Evolutionary conservation across 2,329 filamentous ascomycete species (phyloP), one percentile per base, ranked within the genome.

Genomic region (Teratosphaeriaceae sp.): DNA sequence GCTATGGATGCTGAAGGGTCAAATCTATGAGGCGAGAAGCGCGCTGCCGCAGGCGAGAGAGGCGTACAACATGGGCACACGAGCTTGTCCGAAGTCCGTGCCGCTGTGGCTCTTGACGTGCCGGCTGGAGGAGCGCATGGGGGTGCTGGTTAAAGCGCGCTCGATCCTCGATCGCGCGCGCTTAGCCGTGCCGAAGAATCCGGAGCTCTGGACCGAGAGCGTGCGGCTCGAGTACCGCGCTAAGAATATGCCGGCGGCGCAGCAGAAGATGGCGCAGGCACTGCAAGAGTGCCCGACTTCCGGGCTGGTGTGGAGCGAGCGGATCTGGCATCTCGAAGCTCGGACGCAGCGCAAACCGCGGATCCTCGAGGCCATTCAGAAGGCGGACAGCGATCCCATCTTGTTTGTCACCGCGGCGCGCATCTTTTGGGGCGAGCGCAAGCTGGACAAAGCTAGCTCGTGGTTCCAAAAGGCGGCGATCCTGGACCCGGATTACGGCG

Each of bases 391-490:
- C 59, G 90, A 97, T 61, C 80, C 92, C 0, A 76, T 83, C 16
- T 74, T 98, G 3, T 94, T 97, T 61, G 84, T 94, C 24, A 89
- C 89, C 0, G 88, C 95, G 11, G 92, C 89, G 5, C 80, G 92
- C 16, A 94, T 97, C 53, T 96, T 98, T 69, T 98, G 92, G 92
- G 82, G 79, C 8, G 92, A 98, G 68, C 78, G 92, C 43, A 83
- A 84, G 61, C 74, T 98, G 19, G 92, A 97, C 54, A 95, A 96
- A 65, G 90, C 92, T 2, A 85, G 89, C 65, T 89, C 80, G 51
- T 98, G 92, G 92, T 98, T 98, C 64, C 88, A 96, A 67, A 95
- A 94, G 67, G 92, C 92, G 0, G 81, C 96, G 43, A 74, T 95
- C 42, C 72, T 92, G 11, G 88, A 98, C 59, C 80, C 83, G 26